A percentile compares a stretch with the other conserved stretches of the same genome.
Conservation (phyloP, 106 monocot species). For the Agapanthus africanus region DNA sequence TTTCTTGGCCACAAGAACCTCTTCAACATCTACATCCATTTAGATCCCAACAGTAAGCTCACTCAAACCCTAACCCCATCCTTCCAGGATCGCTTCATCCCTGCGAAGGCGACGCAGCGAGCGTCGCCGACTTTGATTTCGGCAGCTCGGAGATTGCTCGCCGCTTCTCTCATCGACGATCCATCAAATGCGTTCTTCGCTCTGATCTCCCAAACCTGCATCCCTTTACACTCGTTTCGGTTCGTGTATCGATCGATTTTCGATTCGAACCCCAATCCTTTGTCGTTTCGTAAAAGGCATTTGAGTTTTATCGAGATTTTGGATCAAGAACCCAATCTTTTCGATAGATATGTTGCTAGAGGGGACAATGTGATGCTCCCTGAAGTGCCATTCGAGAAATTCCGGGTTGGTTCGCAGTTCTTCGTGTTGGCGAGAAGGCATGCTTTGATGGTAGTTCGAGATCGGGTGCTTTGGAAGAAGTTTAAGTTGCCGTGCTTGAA, state of each 20-base stretch:
- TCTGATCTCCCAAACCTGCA: constrained; percentile 71
- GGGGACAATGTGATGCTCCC: constrained; percentile 79
- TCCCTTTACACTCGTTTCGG: constrained; percentile 76
- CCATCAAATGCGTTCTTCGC: constrained; percentile 80
- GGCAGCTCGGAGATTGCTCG: constrained; percentile 84
- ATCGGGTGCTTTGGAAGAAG: constrained; percentile 72
- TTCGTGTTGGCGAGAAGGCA: constrained; percentile 69
- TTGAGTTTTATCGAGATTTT: constrained; percentile 79
- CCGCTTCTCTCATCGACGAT: constrained; percentile 73
- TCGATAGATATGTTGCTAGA: constrained; percentile 59
- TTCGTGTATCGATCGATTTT: constrained; percentile 50
- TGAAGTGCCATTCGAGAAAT: constrained; percentile 63
- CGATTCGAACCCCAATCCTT: not conserved
- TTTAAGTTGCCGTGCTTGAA: constrained; percentile 70
- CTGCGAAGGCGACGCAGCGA: constrained; percentile 60
- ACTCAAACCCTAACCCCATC: constrained; percentile 21
- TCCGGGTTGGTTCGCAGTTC: constrained; percentile 89
- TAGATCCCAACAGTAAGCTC: constrained; percentile 35
- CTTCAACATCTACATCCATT: constrained; percentile 63
- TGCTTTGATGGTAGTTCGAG: constrained; percentile 68
- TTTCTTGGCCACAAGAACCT: constrained; percentile 36
- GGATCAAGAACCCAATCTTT: constrained; percentile 32
- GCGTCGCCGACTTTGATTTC: constrained; percentile 89
- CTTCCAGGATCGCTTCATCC: constrained; percentile 53
- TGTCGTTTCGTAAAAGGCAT: constrained; percentile 2